Conservation (phyloP, 139 green algal genomes). For the Yamagishiella unicocca region DNA sequence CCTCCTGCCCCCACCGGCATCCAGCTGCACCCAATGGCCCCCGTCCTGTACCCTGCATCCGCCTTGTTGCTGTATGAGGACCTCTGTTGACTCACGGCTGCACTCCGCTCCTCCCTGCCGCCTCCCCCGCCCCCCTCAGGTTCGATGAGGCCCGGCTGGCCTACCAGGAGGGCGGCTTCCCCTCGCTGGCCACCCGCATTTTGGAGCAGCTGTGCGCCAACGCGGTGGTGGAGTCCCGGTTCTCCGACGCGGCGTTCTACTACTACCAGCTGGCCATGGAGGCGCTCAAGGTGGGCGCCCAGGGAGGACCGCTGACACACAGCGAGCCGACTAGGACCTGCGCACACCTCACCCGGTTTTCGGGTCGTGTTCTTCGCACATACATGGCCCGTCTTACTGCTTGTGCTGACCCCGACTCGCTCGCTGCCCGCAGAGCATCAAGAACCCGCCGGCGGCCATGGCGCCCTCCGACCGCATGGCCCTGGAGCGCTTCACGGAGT, state of each 20-base stretch:
- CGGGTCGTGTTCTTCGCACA: too few species aligned
- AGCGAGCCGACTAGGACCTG: too few species aligned
- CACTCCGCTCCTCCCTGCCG: background rate
- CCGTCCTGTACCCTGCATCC: too few species aligned
- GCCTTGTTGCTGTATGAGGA: too few species aligned
- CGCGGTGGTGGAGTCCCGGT: slow-evolving; percentile 73
- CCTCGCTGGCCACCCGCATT: slow-evolving; percentile 65
- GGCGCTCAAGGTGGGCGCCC: slow-evolving; percentile 52
- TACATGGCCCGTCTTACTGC: too few species aligned
- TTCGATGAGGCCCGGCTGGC: slow-evolving; percentile 62
- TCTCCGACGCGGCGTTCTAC: slow-evolving; percentile 74
- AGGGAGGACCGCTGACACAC: background rate
- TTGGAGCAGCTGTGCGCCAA: slow-evolving; percentile 75
- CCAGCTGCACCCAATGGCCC: too few species aligned
- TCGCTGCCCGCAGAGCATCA: slow-evolving; percentile 59
- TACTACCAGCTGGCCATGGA: slow-evolving; percentile 81
- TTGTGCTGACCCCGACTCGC: too few species aligned
- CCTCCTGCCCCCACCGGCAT: too few species aligned
- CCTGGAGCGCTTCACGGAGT: slow-evolving; percentile 69
- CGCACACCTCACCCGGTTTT: too few species aligned
- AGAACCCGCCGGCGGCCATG: slow-evolving; percentile 56
- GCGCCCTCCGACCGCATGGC: slow-evolving; percentile 47
- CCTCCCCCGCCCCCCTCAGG: background rate
- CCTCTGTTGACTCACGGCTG: background rate
- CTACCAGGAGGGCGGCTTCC: slow-evolving; percentile 65